A percentile compares a stretch with the other conserved stretches of the same genome.
Evolutionary conservation across 2,329 filamentous ascomycete species (phyloP).

Genomic region (Trichoderma hamatum): DNA sequence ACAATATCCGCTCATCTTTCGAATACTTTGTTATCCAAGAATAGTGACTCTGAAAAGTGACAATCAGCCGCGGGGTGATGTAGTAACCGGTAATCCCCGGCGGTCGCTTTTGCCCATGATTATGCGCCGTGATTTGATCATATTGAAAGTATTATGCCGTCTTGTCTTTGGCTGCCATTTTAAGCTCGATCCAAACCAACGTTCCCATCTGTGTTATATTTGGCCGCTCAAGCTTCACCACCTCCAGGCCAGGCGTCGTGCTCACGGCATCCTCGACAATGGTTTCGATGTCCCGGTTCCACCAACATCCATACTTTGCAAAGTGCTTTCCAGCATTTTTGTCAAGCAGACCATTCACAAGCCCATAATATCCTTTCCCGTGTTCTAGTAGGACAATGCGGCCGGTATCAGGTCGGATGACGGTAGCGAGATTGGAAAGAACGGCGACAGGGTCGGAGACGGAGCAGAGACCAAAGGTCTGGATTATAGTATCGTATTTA

Average conservation of each 20-base stretch:
- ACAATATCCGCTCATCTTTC: conserved; percentile 10
- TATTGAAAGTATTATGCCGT: background rate
- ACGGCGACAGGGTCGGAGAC: conserved; percentile 59
- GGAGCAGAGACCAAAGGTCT: conserved; percentile 68
- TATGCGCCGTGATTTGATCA: background rate
- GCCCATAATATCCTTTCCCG: conserved; percentile 57
- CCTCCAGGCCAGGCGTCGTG: conserved; percentile 56
- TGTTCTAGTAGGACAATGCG: conserved; percentile 66
- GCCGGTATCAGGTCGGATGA: conserved; percentile 57
- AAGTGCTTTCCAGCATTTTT: conserved; percentile 59
- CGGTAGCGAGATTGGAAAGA: conserved; percentile 55
- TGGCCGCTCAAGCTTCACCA: conserved; percentile 58
- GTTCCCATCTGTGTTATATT: conserved; percentile 59
- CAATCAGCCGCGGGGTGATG: background rate
- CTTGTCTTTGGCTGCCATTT: conserved; percentile 38
- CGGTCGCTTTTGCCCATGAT: background rate
- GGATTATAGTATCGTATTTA: conserved; percentile 65
- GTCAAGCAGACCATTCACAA: conserved; percentile 61
- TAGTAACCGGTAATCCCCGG: background rate
- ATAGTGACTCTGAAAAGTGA: background rate
- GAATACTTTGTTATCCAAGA: background rate
- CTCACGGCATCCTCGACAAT: conserved; percentile 55
- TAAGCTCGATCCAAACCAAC: conserved; percentile 61
- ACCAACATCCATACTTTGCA: conserved; percentile 66
- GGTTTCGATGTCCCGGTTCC: conserved; percentile 64